Percentiles rank a stretch among this genome's conserved stretches.
Evolutionary conservation across 768 basidiomycete genomes (phyloP).

Genomic region (Naematelia encephala): DNA sequence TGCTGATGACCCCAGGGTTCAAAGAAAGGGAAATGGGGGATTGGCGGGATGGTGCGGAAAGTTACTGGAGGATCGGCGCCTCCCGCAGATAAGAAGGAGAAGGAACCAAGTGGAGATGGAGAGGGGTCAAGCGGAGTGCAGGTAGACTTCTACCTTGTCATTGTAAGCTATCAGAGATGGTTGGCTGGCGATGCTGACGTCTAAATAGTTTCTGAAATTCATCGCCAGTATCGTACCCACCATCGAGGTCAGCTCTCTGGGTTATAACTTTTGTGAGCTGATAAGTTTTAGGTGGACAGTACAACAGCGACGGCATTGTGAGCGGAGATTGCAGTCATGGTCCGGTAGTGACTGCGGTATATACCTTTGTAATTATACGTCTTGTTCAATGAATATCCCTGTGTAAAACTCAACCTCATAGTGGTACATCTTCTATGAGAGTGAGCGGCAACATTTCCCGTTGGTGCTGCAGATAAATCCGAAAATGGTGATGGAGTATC

Average conservation of each 20-base stretch:
- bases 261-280: neutral
- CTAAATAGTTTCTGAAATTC: slow-evolving; percentile 81
- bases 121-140: slow-evolving; percentile 77
- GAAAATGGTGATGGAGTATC: no score
- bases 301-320: slow-evolving; percentile 39
- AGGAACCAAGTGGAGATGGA: slow-evolving; percentile 51
- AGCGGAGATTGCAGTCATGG: neutral
- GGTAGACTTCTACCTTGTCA: slow-evolving; percentile 96
- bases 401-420: no score
- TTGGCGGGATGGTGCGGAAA: slow-evolving; percentile 62
- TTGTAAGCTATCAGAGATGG: slow-evolving; percentile 38
- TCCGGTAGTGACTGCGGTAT: no score
- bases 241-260: slow-evolving; percentile 67
- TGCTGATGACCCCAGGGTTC: slow-evolving; percentile 45
- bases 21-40: slow-evolving; percentile 67
- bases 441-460: no score
- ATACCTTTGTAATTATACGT: no score
- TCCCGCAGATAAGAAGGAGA: slow-evolving; percentile 32
- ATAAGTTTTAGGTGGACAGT: slow-evolving; percentile 33
- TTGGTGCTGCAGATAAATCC: no score
- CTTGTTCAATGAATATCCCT: no score
- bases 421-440: no score
- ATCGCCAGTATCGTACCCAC: slow-evolving; percentile 98
- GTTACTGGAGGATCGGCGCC: slow-evolving; percentile 59
- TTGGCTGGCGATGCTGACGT: neutral